Conservation (phyloP, 768 basidiomycete species). For the Mycena polygramma region DNA sequence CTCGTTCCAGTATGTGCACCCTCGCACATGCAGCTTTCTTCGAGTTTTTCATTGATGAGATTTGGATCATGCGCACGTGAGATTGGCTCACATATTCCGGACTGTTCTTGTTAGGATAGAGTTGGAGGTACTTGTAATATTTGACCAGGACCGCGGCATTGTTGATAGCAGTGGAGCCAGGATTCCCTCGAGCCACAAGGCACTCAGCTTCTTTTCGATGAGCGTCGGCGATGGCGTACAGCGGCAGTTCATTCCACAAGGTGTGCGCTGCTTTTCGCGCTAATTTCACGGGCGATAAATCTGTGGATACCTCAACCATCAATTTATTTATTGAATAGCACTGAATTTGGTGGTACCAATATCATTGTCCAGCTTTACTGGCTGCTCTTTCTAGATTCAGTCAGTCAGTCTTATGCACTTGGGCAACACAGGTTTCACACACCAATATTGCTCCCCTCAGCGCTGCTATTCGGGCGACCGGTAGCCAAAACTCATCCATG, state of each 20-base stretch:
- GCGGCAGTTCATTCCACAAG: constrained; percentile 3
- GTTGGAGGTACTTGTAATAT: constrained; percentile 6
- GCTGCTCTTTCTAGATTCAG: background rate
- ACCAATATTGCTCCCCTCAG: background rate
- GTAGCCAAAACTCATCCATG: background rate
- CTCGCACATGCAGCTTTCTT: too few relatives aligned
- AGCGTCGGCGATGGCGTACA: constrained; percentile 21
- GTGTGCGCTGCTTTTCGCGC: background rate
- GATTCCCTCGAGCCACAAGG: background rate
- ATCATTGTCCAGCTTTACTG: background rate
- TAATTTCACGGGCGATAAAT: background rate
- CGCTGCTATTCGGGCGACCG: background rate
- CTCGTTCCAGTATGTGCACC: too few relatives aligned
- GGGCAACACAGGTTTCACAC: background rate
- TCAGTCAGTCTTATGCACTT: background rate
- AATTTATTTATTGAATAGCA: too few relatives aligned
- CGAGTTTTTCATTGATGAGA: too few relatives aligned
- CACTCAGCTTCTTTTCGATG: constrained; percentile 16
- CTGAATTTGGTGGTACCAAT: background rate
- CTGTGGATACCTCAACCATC: background rate
- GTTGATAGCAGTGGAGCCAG: background rate
- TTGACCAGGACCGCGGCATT: constrained; percentile 8
- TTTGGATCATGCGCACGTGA: too few relatives aligned
- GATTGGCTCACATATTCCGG: constrained; percentile 14
- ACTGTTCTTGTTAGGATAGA: constrained; percentile 2